phyloP scores from a whole-genome alignment of 805 yeast genomes.

The Candida corydali region DNA sequence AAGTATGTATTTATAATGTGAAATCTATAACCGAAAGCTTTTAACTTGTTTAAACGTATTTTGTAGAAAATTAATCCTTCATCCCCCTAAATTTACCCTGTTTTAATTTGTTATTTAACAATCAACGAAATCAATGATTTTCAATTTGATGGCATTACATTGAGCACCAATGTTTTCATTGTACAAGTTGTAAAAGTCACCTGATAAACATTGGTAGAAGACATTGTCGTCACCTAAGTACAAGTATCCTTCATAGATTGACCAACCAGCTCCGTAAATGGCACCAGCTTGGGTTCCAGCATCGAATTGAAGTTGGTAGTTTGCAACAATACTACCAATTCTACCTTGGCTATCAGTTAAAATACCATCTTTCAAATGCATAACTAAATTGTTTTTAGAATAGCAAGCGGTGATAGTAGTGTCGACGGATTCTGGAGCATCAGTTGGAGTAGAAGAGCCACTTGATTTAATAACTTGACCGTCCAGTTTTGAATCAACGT shows the following conservation, averaged over 20 bases:
- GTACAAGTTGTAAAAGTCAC: constrained; percentile 75
- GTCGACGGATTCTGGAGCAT: constrained; percentile 14
- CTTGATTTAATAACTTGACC: constrained; percentile 33
- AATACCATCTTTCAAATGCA: constrained; percentile 48
- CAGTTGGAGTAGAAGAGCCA: constrained; percentile 5
- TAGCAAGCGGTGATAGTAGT: constrained; percentile 33
- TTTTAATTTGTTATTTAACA: constrained; percentile 5
- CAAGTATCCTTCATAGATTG: constrained; percentile 29
- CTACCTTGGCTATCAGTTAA: constrained; percentile 44
- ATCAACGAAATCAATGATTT: constrained; percentile 6
- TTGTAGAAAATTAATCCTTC: too few relatives aligned
- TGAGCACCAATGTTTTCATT: constrained; percentile 52
- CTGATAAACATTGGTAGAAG: constrained; percentile 75
- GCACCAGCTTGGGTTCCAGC: constrained; percentile 83
- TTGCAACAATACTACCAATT: constrained; percentile 44
- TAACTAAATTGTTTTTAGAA: constrained; percentile 46
- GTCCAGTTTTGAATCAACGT: constrained; percentile 34
- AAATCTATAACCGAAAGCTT: constrained; percentile 1
- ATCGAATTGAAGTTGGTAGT: constrained; percentile 74
- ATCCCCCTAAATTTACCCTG: too few relatives aligned
- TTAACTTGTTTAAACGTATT: background rate
- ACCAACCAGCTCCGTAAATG: constrained; percentile 62
- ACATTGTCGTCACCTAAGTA: constrained; percentile 60
- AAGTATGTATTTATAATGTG: background rate
- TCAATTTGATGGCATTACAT: constrained; percentile 17